Conservation (phyloP, 345 rosid genomes). For the Eucalyptus pauciflora region DNA sequence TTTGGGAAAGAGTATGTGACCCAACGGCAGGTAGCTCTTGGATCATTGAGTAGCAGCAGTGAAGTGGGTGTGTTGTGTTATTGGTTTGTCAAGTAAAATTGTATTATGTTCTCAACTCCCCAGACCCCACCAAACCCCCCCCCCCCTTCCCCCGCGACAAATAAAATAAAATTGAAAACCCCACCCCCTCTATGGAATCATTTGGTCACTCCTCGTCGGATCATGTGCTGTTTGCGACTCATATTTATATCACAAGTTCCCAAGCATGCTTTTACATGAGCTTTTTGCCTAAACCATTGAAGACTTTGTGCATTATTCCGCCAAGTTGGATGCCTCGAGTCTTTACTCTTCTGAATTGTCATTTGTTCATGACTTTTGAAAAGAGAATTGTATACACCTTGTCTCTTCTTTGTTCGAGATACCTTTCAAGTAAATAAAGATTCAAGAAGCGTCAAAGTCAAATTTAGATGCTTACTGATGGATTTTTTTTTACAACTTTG, state of each 20-base stretch:
- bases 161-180: too few species aligned
- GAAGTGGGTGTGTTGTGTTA: neutral
- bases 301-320: neutral
- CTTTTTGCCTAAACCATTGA: neutral
- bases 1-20: constrained; percentile 74
- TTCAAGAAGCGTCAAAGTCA: neutral
- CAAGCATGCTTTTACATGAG: neutral
- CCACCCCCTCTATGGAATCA: neutral
- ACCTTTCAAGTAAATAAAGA: neutral
- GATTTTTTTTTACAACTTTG: neutral
- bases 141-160: too few species aligned
- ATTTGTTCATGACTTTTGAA: neutral
- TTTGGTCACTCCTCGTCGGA: neutral
- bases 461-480: neutral
- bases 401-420: neutral
- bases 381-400: neutral
- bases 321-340: neutral
- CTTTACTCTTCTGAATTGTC: neutral
- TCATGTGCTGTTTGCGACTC: neutral
- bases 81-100: neutral
- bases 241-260: neutral
- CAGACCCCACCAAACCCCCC: neutral
- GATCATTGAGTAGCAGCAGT: neutral
- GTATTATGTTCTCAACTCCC: neutral
- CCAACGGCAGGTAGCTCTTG: constrained; percentile 54